Base-by-base conservation (phyloP, 2,329 filamentous ascomycete species). In the Alternaria conjuncta region DNA sequence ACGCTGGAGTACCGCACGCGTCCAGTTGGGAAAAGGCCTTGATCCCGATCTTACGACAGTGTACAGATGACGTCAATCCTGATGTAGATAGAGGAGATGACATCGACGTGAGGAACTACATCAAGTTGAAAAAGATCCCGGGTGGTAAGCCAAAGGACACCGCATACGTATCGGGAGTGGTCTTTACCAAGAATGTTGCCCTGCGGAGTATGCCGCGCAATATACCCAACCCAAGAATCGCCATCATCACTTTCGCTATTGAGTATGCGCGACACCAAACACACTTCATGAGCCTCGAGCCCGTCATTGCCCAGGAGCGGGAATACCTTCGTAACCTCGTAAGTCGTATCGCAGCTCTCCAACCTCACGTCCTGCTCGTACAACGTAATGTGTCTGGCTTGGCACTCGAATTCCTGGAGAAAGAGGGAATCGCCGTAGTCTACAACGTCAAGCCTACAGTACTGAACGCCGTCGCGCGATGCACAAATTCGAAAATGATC, bases 391-490 rank as follows among this genome's bases (percentile, higher is more conserved):
- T 99, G 13, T 96, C 96, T 3, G 95, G 96, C 0, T 85, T 97
- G 49, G 96, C 96, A 4, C 84, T 99, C 57, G 92, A 96, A 72
- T 92, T 96, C 70, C 85, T 99, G 2, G 91, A 94, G 20, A 90
- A 96, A 71, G 93, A 93, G 11, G 92, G 94, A 61, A 96, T 99
- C 66, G 92, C 95, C 4, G 96, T 97, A 12, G 94, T 91, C 0
- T 97, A 96, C 83, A 97, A 99, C 79, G 95, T 99, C 73, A 99
- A 99, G 78, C 89, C 93, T 32, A 96, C 95, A 0, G 96, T 99
- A 12, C 90, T 99, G 61, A 95, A 97, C 75, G 96, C 96, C 3
- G 95, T 99, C 2, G 93, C 96, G 5, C 88, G 96, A 59, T 97
- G 94, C 72, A 93, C 94, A 1, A 92, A 96, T 74, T 96, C 95